phyloP scores from a whole-genome alignment of 345 rosid genomes.

The Raphanus sativus region DNA sequence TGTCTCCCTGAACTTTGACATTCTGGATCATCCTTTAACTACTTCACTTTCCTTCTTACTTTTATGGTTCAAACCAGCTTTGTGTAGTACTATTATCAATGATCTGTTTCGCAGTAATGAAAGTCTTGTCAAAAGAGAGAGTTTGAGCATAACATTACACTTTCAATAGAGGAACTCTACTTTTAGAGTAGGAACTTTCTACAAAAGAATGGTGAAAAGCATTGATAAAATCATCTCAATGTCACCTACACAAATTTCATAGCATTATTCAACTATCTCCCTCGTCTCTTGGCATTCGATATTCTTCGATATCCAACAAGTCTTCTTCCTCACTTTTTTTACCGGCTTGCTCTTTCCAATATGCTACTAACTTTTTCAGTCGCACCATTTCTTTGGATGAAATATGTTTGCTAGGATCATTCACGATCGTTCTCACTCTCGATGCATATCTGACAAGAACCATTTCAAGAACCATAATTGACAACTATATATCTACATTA shows the following conservation, averaged over 20 bases:
- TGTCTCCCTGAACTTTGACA: too few species aligned
- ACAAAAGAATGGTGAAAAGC: conserved; percentile 15
- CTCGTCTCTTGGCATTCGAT: conserved; percentile 48
- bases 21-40: too few species aligned
- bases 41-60: not conserved
- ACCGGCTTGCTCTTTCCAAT: conserved; percentile 95
- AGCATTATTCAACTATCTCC: conserved; percentile 48
- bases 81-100: not conserved
- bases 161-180: not conserved
- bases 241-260: conserved; percentile 19
- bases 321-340: conserved; percentile 74
- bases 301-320: conserved; percentile 77
- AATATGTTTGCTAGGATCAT: conserved; percentile 85
- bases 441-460: conserved; percentile 70
- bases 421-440: conserved; percentile 82
- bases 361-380: conserved; percentile 73
- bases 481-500: not conserved
- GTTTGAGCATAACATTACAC: not conserved
- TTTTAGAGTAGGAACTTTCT: conserved; percentile 15
- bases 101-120: not conserved
- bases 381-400: conserved; percentile 85
- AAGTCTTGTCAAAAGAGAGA: not conserved
- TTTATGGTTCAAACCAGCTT: not conserved
- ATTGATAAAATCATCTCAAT: not conserved
- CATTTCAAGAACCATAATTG: not conserved